Base-by-base conservation (phyloP, 1,139 yeast species). In the Candida buenavistaensis region DNA sequence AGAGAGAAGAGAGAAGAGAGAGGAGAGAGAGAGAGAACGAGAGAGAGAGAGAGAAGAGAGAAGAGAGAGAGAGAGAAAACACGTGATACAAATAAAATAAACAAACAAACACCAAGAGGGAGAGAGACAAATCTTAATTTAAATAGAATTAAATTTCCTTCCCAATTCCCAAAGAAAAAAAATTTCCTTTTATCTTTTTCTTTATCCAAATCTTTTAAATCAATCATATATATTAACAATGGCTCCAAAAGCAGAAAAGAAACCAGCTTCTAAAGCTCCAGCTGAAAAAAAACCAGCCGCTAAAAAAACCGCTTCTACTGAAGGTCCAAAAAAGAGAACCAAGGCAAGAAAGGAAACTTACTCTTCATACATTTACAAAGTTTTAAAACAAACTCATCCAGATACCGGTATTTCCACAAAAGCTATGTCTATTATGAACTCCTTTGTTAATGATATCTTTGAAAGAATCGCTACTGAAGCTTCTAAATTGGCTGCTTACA, bases 371-470 rank as follows among this genome's bases (percentile, higher is more conserved):
- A 92, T 92, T 64, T 92, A 90, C 95, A 92, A 92, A 76, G 97
- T 89, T 55, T 82, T 90, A 69, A 88, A 90, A 77, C 96, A 92
- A 80, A 90, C 98, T 50, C 97, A 94, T 75, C 96, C 98, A 71
- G 97, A 92, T 71, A 92, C 98, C 48, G 98, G 98, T 89, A 92
- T 92, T 64, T 92, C 98, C 52, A 96, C 90, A 74, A 88, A 89
- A 73, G 97, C 98, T 55, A 92, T 92, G 97, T 89, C 97, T 44
- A 92, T 92, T 69, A 85, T 92, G 94, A 92, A 92, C 86, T 92
- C 97, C 37, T 92, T 92, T 57, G 98, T 92, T 57, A 90, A 90
- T 73, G 97, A 90, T 72, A 86, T 86, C 62, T 86, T 86, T 57
- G 95, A 86, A 75, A 85, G 95, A 81, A 83, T 83, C 59, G 98